A percentile compares a stretch with the other conserved stretches of the same genome.
Conservation (phyloP, 768 basidiomycete genomes). For the Naematelia encephala region DNA sequence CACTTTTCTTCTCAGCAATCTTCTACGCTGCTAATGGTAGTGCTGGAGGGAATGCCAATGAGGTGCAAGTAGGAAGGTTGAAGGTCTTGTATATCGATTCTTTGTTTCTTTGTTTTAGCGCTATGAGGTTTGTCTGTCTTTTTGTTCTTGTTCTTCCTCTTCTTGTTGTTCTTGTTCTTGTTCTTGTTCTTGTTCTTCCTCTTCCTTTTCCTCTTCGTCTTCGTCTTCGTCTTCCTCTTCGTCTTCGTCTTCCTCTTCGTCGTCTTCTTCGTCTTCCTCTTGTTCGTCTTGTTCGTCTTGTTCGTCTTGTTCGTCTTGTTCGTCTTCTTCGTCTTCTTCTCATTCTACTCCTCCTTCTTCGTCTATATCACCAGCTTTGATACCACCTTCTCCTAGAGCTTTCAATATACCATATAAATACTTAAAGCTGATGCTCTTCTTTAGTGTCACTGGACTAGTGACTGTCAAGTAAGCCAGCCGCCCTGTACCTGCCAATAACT, state of each 20-base stretch:
- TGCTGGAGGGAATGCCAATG: slow-evolving; percentile 23
- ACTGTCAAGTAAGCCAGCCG: slow-evolving; percentile 34
- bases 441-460: slow-evolving; percentile 37
- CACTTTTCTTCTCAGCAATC: slow-evolving; percentile 28
- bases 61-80: slow-evolving; percentile 14
- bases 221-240: not conserved
- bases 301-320: no score
- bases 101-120: slow-evolving; percentile 40
- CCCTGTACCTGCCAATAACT: not conserved
- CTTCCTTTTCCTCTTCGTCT: slow-evolving; percentile 14
- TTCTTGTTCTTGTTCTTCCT: slow-evolving; percentile 1
- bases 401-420: no score
- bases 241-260: not conserved
- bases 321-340: no score
- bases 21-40: slow-evolving; percentile 38
- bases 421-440: slow-evolving; percentile 12
- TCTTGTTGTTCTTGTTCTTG: not conserved
- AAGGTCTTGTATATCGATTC: slow-evolving; percentile 30
- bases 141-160: not conserved
- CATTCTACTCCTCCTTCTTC: no score
- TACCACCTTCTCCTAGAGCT: no score
- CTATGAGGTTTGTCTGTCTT: slow-evolving; percentile 38
- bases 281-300: no score
- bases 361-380: no score
- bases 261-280: not conserved